phyloP scores from a whole-genome alignment of 75 land plant genomes.

The Chamaecyparis obtusa region DNA sequence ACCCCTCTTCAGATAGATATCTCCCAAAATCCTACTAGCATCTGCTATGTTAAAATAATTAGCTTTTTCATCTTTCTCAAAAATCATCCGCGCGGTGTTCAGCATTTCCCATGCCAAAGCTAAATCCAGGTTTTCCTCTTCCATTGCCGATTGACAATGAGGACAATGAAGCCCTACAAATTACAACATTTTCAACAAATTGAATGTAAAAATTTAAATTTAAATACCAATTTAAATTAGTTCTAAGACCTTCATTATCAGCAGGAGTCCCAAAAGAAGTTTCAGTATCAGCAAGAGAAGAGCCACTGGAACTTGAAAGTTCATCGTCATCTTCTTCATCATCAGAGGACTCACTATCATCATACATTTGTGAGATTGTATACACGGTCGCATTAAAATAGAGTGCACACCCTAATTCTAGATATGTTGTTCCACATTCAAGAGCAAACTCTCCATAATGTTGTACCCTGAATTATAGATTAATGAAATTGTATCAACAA shows the following conservation, averaged over 20 bases:
- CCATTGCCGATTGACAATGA: slow-evolving; percentile 31
- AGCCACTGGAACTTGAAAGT: not conserved
- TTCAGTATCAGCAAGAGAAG: not conserved
- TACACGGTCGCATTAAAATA: slow-evolving; percentile 82
- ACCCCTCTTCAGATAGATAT: slow-evolving; percentile 90
- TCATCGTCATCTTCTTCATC: slow-evolving; percentile 9
- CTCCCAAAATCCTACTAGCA: slow-evolving; percentile 68
- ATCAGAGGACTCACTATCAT: slow-evolving; percentile 14
- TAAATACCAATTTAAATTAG: not conserved
- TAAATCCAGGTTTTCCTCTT: slow-evolving; percentile 87
- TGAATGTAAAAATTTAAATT: too few relatives aligned
- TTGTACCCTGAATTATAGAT: slow-evolving; percentile 49
- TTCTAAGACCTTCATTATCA: not conserved
- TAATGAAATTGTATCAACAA: not conserved
- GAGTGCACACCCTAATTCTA: slow-evolving; percentile 83
- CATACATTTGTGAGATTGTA: slow-evolving; percentile 57
- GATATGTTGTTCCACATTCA: slow-evolving; percentile 77
- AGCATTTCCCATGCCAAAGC: slow-evolving; percentile 95
- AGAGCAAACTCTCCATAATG: slow-evolving; percentile 87
- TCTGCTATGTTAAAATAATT: not conserved
- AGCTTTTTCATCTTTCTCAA: slow-evolving; percentile 16
- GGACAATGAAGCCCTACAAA: not conserved
- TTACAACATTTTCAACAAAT: not conserved
- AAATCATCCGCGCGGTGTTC: slow-evolving; percentile 86
- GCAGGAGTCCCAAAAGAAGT: too few relatives aligned